phyloP scores from a whole-genome alignment of 169 alveolate genomes.

The Perkinsus marinus region DNA sequence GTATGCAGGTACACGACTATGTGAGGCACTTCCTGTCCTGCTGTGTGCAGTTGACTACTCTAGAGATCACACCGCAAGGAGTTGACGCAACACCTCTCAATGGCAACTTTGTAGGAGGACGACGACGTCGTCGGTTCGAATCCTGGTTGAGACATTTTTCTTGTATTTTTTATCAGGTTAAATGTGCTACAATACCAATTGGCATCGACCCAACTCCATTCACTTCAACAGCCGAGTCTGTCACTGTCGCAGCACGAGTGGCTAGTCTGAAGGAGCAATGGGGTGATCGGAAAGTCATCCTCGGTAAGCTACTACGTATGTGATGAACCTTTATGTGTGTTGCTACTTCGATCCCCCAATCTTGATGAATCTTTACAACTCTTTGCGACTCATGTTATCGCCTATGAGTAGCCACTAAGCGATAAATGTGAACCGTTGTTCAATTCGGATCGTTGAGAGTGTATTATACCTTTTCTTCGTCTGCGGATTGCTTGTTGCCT shows the following conservation, averaged over 20 bases:
- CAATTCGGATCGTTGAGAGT: too few species aligned
- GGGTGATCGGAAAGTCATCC: conserved; percentile 1
- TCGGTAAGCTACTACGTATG: too few species aligned
- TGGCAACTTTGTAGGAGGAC: conserved; percentile 25
- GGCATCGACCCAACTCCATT: conserved; percentile 22
- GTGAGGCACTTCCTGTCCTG: not conserved
- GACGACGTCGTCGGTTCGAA: not conserved
- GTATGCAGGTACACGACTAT: conserved; percentile 2
- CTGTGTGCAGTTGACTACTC: not conserved
- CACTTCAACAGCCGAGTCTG: not conserved
- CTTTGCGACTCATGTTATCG: too few species aligned
- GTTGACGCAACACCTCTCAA: conserved; percentile 31
- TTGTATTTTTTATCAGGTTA: not conserved
- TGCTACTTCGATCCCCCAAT: too few species aligned
- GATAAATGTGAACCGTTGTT: too few species aligned
- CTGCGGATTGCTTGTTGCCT: too few species aligned
- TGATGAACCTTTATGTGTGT: too few species aligned
- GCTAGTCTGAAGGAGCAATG: not conserved
- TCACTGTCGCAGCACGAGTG: not conserved
- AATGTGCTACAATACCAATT: conserved; percentile 30
- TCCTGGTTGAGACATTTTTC: not conserved
- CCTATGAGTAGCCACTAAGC: too few species aligned
- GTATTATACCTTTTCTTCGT: too few species aligned
- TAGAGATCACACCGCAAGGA: not conserved
- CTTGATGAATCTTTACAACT: too few species aligned